Evolutionary conservation across 495 filamentous ascomycete species (phyloP), one percentile per base, ranked within the genome.

Genomic region (Cercophora samala): DNA sequence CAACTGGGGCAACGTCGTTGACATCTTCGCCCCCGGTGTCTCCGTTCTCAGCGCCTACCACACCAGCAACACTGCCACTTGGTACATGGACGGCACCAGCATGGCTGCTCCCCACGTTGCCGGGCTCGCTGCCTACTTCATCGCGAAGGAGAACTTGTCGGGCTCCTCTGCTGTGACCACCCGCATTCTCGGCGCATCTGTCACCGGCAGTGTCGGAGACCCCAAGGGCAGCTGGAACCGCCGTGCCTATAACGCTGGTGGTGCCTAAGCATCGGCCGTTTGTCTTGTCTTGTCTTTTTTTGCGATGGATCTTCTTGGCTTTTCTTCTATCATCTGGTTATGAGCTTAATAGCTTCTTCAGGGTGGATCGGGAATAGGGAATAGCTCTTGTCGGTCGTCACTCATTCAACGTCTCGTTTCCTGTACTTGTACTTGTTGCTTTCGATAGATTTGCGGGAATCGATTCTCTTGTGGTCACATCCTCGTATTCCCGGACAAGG

Each of bases 1-100:
- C 68, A 90, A 90, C 78, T 90, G 75, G 67, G 88, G 88, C 4
- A 32, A 73, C 4, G 69, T 78, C 21, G 81, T 90, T n/a, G 87
- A 90, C 63, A 68, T 89, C 65, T 87, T 87, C 65, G 87, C 86
- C 15, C 87, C 87, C 1, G 87, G 87, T 0, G 70, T 80, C 23
- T 65, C 64, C 64, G 73, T 84, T 18, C 80, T 81, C 3, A 76
- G 69, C 56, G 37, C 71, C n/a, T 66, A 58, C 13, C 66, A 69
- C 22, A 51, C 63, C 26, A 37, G 46, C 8, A 78, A 82, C 52
- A 66, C 60, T 11, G 80, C 78, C 25, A 79, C 77, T 26, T 76
- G 69, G 3, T 69, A 79, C 9, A 66, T 83, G n/a, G 80, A 75
- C 32, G 85, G 85, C 64, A 87, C 85, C 0, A 85, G 82, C 25